These are phyloP conservation scores for Entonaema liquescens DNA, from an alignment of 495 filamentous ascomycete species.

Conservation along the genomic window DNA sequence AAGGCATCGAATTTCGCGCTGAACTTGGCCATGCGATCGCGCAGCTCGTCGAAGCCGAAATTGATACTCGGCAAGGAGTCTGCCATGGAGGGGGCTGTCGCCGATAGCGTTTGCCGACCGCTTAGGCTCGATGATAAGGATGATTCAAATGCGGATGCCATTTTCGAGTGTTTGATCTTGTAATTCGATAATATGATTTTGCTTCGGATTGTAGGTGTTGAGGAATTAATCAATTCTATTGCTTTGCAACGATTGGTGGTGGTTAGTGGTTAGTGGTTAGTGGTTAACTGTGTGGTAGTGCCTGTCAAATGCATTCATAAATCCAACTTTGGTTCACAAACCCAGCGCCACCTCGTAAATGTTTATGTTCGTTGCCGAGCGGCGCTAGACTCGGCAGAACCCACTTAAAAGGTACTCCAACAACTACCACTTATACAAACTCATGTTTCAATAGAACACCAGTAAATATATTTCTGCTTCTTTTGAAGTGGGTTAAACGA, in stretches of 20 bases:
- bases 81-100: conserved; percentile 62
- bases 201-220: background rate
- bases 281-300: conserved; percentile 3
- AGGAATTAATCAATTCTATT: conserved; percentile 7
- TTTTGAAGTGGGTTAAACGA: background rate
- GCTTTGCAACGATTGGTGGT: conserved; percentile 19
- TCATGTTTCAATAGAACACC: background rate
- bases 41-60: conserved; percentile 95
- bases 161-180: conserved; percentile 43
- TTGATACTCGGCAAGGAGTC: conserved; percentile 89
- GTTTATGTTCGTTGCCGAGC: conserved; percentile 49
- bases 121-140: conserved; percentile 77
- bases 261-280: background rate
- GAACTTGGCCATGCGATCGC: conserved; percentile 93
- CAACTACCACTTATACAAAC: background rate
- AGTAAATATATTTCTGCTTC: background rate
- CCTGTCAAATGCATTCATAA: background rate
- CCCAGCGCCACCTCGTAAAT: conserved; percentile 15
- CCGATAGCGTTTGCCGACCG: conserved; percentile 68
- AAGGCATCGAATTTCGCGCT: conserved; percentile 91
- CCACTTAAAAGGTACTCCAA: conserved; percentile 15
- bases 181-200: background rate
- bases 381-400: conserved; percentile 1
- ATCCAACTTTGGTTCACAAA: conserved; percentile 2
- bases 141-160: conserved; percentile 78